A percentile compares a stretch with the other conserved stretches of the same genome.
These are phyloP conservation scores for Scolecobasidium constrictum DNA, from an alignment of 2,329 filamentous ascomycete species.

Conservation along the genomic window DNA sequence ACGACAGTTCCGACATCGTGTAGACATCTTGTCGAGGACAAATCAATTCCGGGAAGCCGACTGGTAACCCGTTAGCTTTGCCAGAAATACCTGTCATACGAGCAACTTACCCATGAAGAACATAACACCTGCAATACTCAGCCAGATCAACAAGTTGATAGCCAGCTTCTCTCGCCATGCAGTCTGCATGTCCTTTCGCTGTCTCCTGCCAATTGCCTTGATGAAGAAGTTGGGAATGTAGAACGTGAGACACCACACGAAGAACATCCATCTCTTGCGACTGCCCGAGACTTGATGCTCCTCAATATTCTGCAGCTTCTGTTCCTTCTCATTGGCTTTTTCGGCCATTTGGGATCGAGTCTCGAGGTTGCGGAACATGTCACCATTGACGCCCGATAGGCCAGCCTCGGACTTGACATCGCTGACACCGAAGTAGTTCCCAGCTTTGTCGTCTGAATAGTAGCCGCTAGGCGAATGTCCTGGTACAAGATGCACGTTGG, in stretches of 20 bases:
- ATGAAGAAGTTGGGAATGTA: conserved; percentile 79
- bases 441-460: conserved; percentile 65
- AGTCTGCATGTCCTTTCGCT: conserved; percentile 79
- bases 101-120: conserved; percentile 61
- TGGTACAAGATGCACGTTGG: conserved; percentile 44
- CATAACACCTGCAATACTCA: conserved; percentile 61
- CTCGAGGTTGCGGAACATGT: conserved; percentile 97
- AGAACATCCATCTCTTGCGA: conserved; percentile 81
- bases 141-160: conserved; percentile 97
- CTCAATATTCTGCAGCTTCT: conserved; percentile 82
- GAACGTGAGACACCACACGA: conserved; percentile 78
- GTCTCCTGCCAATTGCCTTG: conserved; percentile 54
- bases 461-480: conserved; percentile 44
- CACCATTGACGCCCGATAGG: conserved; percentile 77
- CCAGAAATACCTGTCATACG: not conserved
- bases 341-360: conserved; percentile 91
- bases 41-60: conserved; percentile 76
- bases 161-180: conserved; percentile 97
- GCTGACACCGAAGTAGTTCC: conserved; percentile 69
- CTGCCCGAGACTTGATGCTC: conserved; percentile 65
- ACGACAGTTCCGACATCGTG: conserved; percentile 63
- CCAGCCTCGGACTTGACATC: conserved; percentile 86
- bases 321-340: conserved; percentile 68
- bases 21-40: conserved; percentile 88
- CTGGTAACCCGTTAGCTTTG: conserved; percentile 19